A percentile compares a stretch with the other conserved stretches of the same genome.
Evolutionary conservation across 192 early-diverging fungal genomes (phyloP).

Genomic region (Backusella parvicylindrica): DNA sequence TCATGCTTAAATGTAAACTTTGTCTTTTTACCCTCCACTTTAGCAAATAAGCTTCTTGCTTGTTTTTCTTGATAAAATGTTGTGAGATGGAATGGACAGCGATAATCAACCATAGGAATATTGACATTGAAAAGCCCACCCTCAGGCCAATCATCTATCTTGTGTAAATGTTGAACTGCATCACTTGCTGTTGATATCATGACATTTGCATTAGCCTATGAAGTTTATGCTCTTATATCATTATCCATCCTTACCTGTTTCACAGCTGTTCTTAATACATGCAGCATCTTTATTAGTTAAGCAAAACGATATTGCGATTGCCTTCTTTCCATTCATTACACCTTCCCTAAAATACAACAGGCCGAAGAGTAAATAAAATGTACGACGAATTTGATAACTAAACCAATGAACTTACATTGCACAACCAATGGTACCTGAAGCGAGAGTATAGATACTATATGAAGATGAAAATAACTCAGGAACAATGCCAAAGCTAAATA

Average conservation of each 20-base stretch:
- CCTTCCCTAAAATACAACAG: slow-evolving; percentile 25
- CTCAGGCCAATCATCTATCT: slow-evolving; percentile 23
- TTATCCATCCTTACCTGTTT: slow-evolving; percentile 15
- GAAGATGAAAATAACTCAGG: neutral
- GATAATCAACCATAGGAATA: slow-evolving; percentile 34
- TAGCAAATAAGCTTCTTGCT: neutral
- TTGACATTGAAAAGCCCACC: slow-evolving; percentile 41
- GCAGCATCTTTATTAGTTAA: slow-evolving; percentile 21
- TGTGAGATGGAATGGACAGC: slow-evolving; percentile 26
- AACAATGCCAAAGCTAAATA: neutral
- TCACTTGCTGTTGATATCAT: slow-evolving; percentile 13
- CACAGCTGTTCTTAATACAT: slow-evolving; percentile 10
- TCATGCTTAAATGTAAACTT: neutral
- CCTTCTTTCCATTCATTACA: slow-evolving; percentile 31
- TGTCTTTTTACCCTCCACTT: neutral
- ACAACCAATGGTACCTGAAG: slow-evolving; percentile 45
- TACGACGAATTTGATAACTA: neutral
- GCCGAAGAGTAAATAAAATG: neutral
- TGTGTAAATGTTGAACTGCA: slow-evolving; percentile 22
- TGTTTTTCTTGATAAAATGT: slow-evolving; percentile 5
- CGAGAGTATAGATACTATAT: slow-evolving; percentile 30
- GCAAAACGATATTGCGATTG: slow-evolving; percentile 39
- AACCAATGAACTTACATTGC: slow-evolving; percentile 21
- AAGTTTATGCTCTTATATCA: neutral
- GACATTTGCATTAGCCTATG: neutral